Evolutionary conservation across 305 asterid genomes (phyloP), one percentile per base, ranked within the genome.

Genomic region (Fraxinus paxiana): DNA sequence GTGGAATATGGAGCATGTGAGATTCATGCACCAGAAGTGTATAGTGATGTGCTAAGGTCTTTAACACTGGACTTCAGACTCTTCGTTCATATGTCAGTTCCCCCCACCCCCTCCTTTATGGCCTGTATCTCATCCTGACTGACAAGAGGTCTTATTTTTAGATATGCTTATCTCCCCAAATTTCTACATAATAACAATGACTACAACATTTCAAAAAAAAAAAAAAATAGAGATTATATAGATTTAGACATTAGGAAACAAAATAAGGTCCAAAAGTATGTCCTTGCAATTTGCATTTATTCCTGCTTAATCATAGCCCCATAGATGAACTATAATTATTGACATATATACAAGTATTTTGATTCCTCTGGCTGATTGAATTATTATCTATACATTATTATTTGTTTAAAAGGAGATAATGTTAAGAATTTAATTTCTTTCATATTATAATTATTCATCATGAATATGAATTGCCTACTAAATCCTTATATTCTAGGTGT

Each of bases 91-190:
- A 63, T 13, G 75, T 15, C 22, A 70, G 75, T 70, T 70, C 18
- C 35, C 35, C 35, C 73, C 78, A 17, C 26, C 15, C 10, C 38
- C 63, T 12, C 38, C 81, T 13, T 30, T 34, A 72, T 18, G 41
- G 63, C 75, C 41, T 63, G 30, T 26, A 79, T 80, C 76, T 81
- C 63, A 48, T 61, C 80, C 84, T 83, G 37, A 83, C 73, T 83
- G 38, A 54, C 63, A 73, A 35, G 65, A 46, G 9, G 22, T 35
- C n/a, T 5, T 38, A 35, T 59, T 70, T 61, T 43, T 48, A 56
- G 59, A 34, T 35, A 74, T 71, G 72, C 81, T 51, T 35, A 51
- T 70, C 33, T 20, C 73, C 43, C 69, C 69, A 77, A 75, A 77
- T 56, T 56, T 61, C 20, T 54, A 82, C 20, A 76, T 15, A 56